These are phyloP conservation scores for Podaxis pistillaris DNA, from an alignment of 768 basidiomycete genomes.

Conservation along the genomic window DNA sequence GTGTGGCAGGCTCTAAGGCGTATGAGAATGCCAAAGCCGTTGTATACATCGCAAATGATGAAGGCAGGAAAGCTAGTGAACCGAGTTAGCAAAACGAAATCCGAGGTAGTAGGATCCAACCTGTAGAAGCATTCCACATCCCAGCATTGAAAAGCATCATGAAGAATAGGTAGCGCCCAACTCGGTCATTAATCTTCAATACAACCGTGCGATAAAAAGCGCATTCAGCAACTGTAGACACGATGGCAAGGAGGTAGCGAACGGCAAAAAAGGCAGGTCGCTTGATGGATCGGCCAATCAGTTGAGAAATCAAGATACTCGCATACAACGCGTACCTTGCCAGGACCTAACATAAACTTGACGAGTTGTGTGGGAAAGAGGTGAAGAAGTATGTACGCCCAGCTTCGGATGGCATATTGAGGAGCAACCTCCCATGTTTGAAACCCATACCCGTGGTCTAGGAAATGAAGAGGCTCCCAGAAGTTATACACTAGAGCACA, in stretches of 20 bases:
- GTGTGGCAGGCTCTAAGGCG: constrained; percentile 56
- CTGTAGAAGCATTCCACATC: constrained; percentile 90
- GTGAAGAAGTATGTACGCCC: constrained; percentile 90
- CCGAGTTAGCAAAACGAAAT: constrained; percentile 12
- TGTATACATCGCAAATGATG: constrained; percentile 93
- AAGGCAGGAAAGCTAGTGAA: constrained; percentile 82
- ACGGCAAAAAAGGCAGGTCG: constrained; percentile 87
- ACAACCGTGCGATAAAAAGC: constrained; percentile 79
- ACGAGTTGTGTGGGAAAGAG: constrained; percentile 63
- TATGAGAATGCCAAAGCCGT: constrained; percentile 77
- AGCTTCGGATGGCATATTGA: constrained; percentile 87
- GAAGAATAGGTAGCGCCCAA: constrained; percentile 93
- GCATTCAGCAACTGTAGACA: constrained; percentile 77
- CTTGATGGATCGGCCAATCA: constrained; percentile 38
- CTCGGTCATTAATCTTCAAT: constrained; percentile 81
- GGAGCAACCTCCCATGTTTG: constrained; percentile 99
- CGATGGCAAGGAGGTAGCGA: constrained; percentile 71
- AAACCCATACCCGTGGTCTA: constrained; percentile 83
- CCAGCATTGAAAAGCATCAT: constrained; percentile 83
- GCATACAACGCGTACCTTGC: constrained; percentile 51
- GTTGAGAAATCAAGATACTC: neutral
- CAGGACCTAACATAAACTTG: constrained; percentile 45
- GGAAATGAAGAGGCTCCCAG: constrained; percentile 96
- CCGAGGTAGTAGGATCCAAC: constrained; percentile 35
- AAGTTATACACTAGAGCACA: constrained; percentile 85